A percentile compares a stretch with the other conserved stretches of the same genome.
These are phyloP conservation scores for Russula abietina DNA, from an alignment of 768 basidiomycete species.

Conservation along the genomic window DNA sequence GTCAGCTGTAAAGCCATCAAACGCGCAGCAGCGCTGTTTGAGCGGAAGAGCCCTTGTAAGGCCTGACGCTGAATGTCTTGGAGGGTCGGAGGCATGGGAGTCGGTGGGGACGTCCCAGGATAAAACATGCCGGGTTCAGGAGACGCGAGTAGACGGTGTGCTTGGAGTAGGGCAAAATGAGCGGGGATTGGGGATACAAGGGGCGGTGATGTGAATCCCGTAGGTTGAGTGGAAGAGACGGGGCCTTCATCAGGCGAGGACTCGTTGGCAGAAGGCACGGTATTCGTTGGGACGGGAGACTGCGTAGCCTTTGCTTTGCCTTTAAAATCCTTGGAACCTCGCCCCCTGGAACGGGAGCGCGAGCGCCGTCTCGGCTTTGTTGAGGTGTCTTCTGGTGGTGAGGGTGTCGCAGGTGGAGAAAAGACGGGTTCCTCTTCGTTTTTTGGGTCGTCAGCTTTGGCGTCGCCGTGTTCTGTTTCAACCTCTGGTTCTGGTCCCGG, in stretches of 20 bases:
- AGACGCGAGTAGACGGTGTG: constrained; percentile 28
- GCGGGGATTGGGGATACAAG: constrained; percentile 52
- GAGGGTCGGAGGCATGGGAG: constrained; percentile 66
- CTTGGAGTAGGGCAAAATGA: constrained; percentile 36
- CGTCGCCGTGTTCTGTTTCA: constrained; percentile 16
- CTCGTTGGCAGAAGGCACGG: constrained; percentile 47
- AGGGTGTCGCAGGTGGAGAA: constrained; percentile 24
- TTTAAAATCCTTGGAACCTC: constrained; percentile 69
- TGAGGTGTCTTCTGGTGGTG: constrained; percentile 27
- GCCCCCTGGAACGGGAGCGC: constrained; percentile 56
- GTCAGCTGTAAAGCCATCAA: constrained; percentile 80
- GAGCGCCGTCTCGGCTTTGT: constrained; percentile 56
- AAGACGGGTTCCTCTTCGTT: constrained; percentile 26
- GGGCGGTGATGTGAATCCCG: constrained; percentile 29
- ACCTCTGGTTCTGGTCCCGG: constrained; percentile 10
- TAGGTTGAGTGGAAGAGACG: constrained; percentile 28
- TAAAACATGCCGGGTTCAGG: constrained; percentile 54
- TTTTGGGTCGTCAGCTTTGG: constrained; percentile 24
- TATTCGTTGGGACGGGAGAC: constrained; percentile 42
- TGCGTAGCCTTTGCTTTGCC: constrained; percentile 33
- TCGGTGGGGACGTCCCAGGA: constrained; percentile 60
- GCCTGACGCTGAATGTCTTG: constrained; percentile 33
- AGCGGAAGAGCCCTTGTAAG: constrained; percentile 63
- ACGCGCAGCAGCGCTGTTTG: constrained; percentile 82
- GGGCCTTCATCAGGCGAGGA: constrained; percentile 55